phyloP scores from a whole-genome alignment of 2,329 filamentous ascomycete species.

The Aspergillus thermomutatus region DNA sequence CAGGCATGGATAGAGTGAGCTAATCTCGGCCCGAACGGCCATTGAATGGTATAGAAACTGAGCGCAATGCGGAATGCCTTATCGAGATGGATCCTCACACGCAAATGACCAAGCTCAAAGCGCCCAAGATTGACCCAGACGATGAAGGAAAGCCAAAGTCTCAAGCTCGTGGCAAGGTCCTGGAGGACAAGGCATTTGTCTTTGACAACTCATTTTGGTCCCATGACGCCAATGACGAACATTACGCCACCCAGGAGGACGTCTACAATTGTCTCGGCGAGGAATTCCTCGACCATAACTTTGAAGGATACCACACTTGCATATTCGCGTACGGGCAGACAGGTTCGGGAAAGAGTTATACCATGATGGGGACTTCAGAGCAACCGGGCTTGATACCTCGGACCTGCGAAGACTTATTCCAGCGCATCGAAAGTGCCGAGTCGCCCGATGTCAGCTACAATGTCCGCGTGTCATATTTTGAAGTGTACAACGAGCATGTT shows the following conservation, averaged over 20 bases:
- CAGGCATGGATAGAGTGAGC: neutral
- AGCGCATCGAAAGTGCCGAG: slow-evolving; percentile 81
- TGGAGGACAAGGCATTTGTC: slow-evolving; percentile 87
- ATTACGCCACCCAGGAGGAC: slow-evolving; percentile 90
- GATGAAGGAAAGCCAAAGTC: slow-evolving; percentile 55
- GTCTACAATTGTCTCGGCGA: slow-evolving; percentile 93
- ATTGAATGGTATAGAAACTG: slow-evolving; percentile 60
- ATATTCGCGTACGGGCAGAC: slow-evolving; percentile 99
- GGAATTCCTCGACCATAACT: slow-evolving; percentile 98
- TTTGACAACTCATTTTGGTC: slow-evolving; percentile 99
- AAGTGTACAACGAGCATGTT: slow-evolving; percentile 99
- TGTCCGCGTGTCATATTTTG: slow-evolving; percentile 96
- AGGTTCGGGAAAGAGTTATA: slow-evolving; percentile 96
- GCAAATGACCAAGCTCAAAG: slow-evolving; percentile 76
- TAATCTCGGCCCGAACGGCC: neutral
- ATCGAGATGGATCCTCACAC: slow-evolving; percentile 87
- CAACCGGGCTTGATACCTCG: slow-evolving; percentile 89
- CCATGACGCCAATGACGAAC: slow-evolving; percentile 70
- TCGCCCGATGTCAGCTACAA: slow-evolving; percentile 93
- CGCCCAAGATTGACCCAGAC: slow-evolving; percentile 56
- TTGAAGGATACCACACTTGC: slow-evolving; percentile 97
- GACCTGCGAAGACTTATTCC: slow-evolving; percentile 93
- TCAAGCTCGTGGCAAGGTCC: slow-evolving; percentile 64
- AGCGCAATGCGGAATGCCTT: slow-evolving; percentile 77
- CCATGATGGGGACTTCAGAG: slow-evolving; percentile 87